A percentile compares a stretch with the other conserved stretches of the same genome.
These are phyloP conservation scores for Nephelium lappaceum DNA, from an alignment of 345 rosid species.

Conservation along the genomic window DNA sequence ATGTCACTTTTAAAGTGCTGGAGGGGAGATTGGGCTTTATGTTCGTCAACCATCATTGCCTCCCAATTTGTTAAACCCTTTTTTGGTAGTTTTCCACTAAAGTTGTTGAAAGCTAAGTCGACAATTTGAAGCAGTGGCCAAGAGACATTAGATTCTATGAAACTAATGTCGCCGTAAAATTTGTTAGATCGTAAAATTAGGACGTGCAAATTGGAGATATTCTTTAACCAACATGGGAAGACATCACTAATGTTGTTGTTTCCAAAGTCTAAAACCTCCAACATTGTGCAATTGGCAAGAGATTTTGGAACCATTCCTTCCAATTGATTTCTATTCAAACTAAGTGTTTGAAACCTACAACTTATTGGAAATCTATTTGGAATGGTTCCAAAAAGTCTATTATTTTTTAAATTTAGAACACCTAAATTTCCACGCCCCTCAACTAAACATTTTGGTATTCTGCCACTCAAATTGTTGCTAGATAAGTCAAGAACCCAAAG, in stretches of 20 bases:
- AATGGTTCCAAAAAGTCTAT: too few relatives aligned
- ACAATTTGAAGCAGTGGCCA: slow-evolving; percentile 27
- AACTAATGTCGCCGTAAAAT: slow-evolving; percentile 23
- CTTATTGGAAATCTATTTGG: neutral
- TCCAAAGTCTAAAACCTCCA: too few relatives aligned
- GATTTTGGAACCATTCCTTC: too few relatives aligned
- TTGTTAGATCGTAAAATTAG: too few relatives aligned
- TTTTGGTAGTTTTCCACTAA: slow-evolving; percentile 26
- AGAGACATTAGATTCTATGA: neutral
- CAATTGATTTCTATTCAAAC: too few relatives aligned
- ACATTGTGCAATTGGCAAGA: too few relatives aligned
- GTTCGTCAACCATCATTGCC: slow-evolving; percentile 36
- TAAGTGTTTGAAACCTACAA: neutral
- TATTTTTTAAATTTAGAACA: slow-evolving; percentile 28
- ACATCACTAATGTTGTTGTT: too few relatives aligned
- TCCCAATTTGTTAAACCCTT: slow-evolving; percentile 24
- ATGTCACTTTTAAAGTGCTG: slow-evolving; percentile 21
- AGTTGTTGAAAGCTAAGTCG: slow-evolving; percentile 30
- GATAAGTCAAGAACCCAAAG: slow-evolving; percentile 42
- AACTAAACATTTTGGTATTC: slow-evolving; percentile 24
- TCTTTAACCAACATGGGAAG: too few relatives aligned
- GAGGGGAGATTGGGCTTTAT: neutral
- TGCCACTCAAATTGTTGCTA: slow-evolving; percentile 24
- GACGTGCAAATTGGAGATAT: too few relatives aligned
- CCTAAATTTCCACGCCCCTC: neutral